Evolutionary conservation across 1,284 basidiomycete species (phyloP).

Genomic region (Sporisorium graminicola): DNA sequence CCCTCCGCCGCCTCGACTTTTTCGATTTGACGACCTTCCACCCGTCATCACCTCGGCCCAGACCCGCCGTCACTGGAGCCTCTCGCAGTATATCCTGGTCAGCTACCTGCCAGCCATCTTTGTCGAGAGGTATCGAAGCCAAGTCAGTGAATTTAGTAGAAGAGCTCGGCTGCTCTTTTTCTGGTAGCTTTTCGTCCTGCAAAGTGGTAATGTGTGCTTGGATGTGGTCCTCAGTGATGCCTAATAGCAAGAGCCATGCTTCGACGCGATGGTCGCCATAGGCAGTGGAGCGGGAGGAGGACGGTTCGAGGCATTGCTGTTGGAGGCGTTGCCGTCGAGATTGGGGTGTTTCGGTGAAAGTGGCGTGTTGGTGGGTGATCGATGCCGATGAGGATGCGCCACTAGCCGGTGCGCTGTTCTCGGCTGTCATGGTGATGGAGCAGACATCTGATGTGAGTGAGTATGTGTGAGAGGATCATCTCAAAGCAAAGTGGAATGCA

Average conservation of each 20-base stretch:
- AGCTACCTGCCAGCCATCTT: conserved; percentile 52
- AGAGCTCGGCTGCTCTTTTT: neutral
- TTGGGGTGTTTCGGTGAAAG: neutral
- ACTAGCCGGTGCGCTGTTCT: neutral
- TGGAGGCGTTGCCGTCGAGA: conserved; percentile 18
- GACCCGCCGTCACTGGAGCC: neutral
- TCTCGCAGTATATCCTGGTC: neutral
- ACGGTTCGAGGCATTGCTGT: conserved; percentile 18
- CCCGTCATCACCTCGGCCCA: conserved; percentile 5
- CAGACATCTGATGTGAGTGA: neutral
- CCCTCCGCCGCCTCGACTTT: conserved; percentile 16
- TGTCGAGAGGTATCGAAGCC: conserved; percentile 31
- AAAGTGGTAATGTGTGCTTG: neutral
- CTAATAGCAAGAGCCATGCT: conserved; percentile 26
- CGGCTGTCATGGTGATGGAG: neutral
- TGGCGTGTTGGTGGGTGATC: no score
- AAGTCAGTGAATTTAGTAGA: neutral
- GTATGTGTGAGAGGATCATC: neutral
- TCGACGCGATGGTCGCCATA: neutral
- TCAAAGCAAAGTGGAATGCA: neutral
- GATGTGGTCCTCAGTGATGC: conserved; percentile 12
- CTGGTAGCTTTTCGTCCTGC: neutral
- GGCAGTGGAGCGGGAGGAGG: neutral
- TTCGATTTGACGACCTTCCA: conserved; percentile 49
- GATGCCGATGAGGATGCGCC: neutral